Evolutionary conservation across 768 basidiomycete genomes (phyloP), one percentile per base, ranked within the genome.

Genomic region (Calocybe gangraenosa): DNA sequence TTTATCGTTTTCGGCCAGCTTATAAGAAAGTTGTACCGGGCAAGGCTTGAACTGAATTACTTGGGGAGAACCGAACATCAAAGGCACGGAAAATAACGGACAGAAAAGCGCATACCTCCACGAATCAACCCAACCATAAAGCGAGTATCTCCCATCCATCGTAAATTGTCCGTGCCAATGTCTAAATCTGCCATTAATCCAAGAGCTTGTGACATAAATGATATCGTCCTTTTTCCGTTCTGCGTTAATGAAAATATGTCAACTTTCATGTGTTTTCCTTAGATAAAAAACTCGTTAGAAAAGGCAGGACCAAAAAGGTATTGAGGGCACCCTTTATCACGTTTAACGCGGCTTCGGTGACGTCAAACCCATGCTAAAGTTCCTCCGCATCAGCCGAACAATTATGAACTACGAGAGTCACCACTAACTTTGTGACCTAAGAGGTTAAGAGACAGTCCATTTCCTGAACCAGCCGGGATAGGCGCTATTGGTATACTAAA

Each of bases 111-210:
- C 80, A 50, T 58, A 88, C 88, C 55, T 61, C 84, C 87, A 40
- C 78, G 71, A 2, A 93, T 58, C 57, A 79, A 79, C 7, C 92
- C 92, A 47, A 78, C 66, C 22, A 84, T 60, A 61, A 94, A 94
- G 7, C 92, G 82, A 10, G 74, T 68, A 56, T 84, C 85, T 8
- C 92, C 92, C 82, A 94, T 83, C 84, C 87, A 92, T 7, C 90
- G 78, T 33, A 93, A 63, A 54, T 88, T 68, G 48, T 93, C 91
- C 1, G 92, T 94, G 44, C 85, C 85, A 36, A 88, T 65, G 64
- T 92, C 91, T 32, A 91, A 48, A 50, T 93, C 89, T 2, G 92
- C 89, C 80, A 92, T 86, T 23, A 94, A 70, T 2, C 92, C 92
- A 17, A 89, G 58, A 2, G 83, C 75, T 65, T 92, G 89, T 0